These are phyloP conservation scores for Neofusicoccum umdonicola DNA, from an alignment of 2,329 filamentous ascomycete genomes.

Conservation along the genomic window DNA sequence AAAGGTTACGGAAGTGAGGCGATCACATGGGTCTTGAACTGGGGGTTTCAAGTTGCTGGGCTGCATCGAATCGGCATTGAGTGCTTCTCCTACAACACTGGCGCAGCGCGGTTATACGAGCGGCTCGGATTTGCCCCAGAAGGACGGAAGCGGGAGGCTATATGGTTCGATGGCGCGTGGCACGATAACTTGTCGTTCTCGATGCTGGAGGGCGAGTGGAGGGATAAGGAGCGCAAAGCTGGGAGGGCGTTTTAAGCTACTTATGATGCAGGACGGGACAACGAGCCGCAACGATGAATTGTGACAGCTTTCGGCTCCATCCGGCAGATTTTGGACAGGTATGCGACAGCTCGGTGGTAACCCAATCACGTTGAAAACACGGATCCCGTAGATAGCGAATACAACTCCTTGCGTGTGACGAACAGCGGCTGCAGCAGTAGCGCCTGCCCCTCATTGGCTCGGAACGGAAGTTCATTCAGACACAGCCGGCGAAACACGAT, in stretches of 20 bases:
- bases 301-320: too few species aligned
- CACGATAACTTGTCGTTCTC: not conserved
- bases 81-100: conserved; percentile 44
- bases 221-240: not conserved
- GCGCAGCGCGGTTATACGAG: conserved; percentile 45
- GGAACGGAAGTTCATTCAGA: too few species aligned
- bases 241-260: not conserved
- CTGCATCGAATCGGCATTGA: conserved; percentile 47
- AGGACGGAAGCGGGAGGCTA: conserved; percentile 41
- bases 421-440: too few species aligned
- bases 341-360: too few species aligned
- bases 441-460: too few species aligned
- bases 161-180: conserved; percentile 45
- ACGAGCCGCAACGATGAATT: too few species aligned
- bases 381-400: too few species aligned
- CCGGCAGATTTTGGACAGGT: too few species aligned
- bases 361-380: too few species aligned
- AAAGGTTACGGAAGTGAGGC: conserved; percentile 49
- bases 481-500: too few species aligned
- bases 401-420: too few species aligned
- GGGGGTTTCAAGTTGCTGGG: conserved; percentile 45
- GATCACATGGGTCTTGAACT: conserved; percentile 48
- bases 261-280: too few species aligned
- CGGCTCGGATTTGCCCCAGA: conserved; percentile 48
- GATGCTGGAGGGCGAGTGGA: not conserved